phyloP scores from a whole-genome alignment of 495 filamentous ascomycete species.

The Glarea lozoyensis region DNA sequence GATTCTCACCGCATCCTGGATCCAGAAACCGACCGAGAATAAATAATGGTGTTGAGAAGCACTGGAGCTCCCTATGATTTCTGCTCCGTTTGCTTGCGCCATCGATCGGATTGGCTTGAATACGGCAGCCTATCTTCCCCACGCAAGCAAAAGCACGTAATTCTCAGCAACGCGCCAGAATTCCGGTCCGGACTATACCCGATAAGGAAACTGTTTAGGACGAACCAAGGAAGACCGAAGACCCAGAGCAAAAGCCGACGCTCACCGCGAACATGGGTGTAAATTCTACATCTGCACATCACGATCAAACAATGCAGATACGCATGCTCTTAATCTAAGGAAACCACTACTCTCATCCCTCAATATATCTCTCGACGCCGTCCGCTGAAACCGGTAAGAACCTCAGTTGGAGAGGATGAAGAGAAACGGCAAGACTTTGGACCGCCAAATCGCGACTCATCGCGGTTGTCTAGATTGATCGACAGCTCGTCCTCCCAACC shows the following conservation, averaged over 20 bases:
- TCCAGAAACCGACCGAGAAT: too few species aligned
- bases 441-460: neutral
- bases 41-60: neutral
- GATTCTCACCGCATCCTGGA: too few species aligned
- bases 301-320: neutral
- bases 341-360: neutral
- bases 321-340: neutral
- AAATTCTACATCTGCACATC: neutral
- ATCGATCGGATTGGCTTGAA: neutral
- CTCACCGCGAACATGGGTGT: neutral
- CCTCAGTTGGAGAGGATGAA: too few species aligned
- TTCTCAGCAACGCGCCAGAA: neutral
- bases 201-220: conserved; percentile 12
- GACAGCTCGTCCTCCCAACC: neutral
- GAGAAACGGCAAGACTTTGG: too few species aligned
- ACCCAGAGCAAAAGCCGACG: neutral
- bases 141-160: neutral
- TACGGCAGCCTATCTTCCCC: neutral
- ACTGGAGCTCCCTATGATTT: neutral
- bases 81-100: neutral
- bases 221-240: too few species aligned
- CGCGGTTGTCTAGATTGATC: neutral
- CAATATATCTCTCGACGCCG: neutral
- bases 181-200: conserved; percentile 2
- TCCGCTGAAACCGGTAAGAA: too few species aligned